Conservation (phyloP, 805 yeast species). For the Monosporozyma aerobia region DNA sequence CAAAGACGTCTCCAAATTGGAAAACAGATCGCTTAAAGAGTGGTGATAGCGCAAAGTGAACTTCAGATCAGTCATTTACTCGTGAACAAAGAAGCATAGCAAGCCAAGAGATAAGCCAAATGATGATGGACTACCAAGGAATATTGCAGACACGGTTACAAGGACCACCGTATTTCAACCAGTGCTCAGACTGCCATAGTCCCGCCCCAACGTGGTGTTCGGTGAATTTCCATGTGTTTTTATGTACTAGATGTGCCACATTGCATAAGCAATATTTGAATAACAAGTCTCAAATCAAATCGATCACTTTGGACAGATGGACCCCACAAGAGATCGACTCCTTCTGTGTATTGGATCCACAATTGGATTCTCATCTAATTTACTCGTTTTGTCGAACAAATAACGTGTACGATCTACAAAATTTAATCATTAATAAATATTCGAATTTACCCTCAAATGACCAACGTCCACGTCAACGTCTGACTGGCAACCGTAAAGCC, state of each 20-base stretch:
- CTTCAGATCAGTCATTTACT: too few species aligned
- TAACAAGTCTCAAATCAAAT: slow-evolving; percentile 50
- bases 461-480: slow-evolving; percentile 16
- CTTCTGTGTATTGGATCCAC: neutral
- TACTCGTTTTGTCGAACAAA: slow-evolving; percentile 15
- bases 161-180: slow-evolving; percentile 47
- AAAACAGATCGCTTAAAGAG: neutral
- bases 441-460: neutral
- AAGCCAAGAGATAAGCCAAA: neutral
- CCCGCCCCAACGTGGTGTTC: slow-evolving; percentile 46
- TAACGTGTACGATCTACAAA: slow-evolving; percentile 2
- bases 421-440: slow-evolving; percentile 5
- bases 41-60: neutral
- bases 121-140: neutral
- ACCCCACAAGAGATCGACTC: slow-evolving; percentile 1
- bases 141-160: slow-evolving; percentile 46
- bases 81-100: neutral
- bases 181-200: slow-evolving; percentile 72
- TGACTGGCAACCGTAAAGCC: slow-evolving; percentile 40
- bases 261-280: slow-evolving; percentile 57
- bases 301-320: slow-evolving; percentile 71
- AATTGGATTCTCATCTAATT: neutral
- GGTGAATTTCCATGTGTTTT: slow-evolving; percentile 48
- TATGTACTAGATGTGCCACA: slow-evolving; percentile 82
- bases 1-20: neutral